Base-by-base conservation (phyloP, 345 rosid genomes). In the Lumnitzera littorea region DNA sequence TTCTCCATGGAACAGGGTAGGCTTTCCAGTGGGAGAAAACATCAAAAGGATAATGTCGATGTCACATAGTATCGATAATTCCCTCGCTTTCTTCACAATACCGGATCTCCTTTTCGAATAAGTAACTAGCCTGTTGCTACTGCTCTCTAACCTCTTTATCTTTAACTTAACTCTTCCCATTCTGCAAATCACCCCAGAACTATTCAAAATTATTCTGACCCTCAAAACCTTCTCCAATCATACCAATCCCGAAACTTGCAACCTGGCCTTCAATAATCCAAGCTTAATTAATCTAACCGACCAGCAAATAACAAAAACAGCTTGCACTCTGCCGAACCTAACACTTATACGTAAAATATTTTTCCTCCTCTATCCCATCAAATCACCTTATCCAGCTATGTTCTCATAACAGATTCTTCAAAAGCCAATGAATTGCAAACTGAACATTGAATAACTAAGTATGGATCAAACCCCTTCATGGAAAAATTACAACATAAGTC, bases 81-180 rank as follows among this genome's bases (percentile, higher is more conserved):
- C 98, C 79, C 64, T 85, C 2, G 96, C 96, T 78, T 92, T 92
- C 83, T 92, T 92, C 76, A 92, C 55, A 48, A 92, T 85, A 52
- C 98, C 98, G 71, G 67, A 80, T 75, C 76, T 85, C 53, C 96
- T 72, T 77, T 89, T 92, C 6, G 98, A 78, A 72, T 78, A 92
- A 52, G 98, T 89, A 60, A 85, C 84, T 70, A 87, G 91, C 56
- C 94, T 73, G 74, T 84, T 81, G 71, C 72, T 74, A 59, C 82
- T 75, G 79, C 79, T 87, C 78, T 91, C 96, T 24, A 91, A 80
- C 65, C 87, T 67, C 87, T 85, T 91, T 52, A 91, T 83, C 79
- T 82, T 84, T 62, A 91, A 74, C 81, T 89, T 92, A 16, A 87
- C 95, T 77, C 98, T 84, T 62, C 96, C 98, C 96, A 87, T 89